Conservation (phyloP, 768 basidiomycete species). For the Suillus subluteus region DNA sequence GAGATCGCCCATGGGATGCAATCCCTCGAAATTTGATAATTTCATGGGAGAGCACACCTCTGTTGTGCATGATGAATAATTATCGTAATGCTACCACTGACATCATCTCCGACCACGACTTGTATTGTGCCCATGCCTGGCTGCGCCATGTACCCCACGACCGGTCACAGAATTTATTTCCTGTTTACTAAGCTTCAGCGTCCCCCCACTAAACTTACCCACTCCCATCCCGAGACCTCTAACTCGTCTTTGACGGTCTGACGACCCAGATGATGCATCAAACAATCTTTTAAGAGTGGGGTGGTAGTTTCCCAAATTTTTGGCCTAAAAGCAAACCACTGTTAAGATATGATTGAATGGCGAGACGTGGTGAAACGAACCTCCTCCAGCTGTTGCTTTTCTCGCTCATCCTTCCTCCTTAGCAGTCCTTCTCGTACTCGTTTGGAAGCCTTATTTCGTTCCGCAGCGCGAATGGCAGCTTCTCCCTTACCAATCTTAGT, state of each 20-base stretch:
- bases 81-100: slow-evolving; percentile 2
- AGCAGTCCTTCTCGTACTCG: slow-evolving; percentile 71
- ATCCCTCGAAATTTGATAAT: slow-evolving; percentile 27
- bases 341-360: slow-evolving; percentile 2
- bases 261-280: slow-evolving; percentile 37
- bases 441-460: slow-evolving; percentile 73
- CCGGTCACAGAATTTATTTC: slow-evolving; percentile 54
- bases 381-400: slow-evolving; percentile 64
- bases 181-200: slow-evolving; percentile 61
- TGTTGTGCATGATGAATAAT: neutral
- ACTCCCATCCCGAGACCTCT: slow-evolving; percentile 79
- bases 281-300: slow-evolving; percentile 74
- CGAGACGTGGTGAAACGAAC: slow-evolving; percentile 38
- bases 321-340: slow-evolving; percentile 55
- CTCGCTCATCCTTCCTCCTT: slow-evolving; percentile 61
- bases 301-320: slow-evolving; percentile 85
- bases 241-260: slow-evolving; percentile 49
- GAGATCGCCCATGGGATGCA: slow-evolving; percentile 29
- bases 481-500: slow-evolving; percentile 81
- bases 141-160: slow-evolving; percentile 6
- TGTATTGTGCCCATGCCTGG: slow-evolving; percentile 4
- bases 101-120: slow-evolving; percentile 14
- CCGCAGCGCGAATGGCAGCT: slow-evolving; percentile 55
- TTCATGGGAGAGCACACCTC: neutral
- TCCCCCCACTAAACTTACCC: slow-evolving; percentile 73